phyloP scores from a whole-genome alignment of 768 basidiomycete genomes.

The Rubroboletus pulcherrimus region DNA sequence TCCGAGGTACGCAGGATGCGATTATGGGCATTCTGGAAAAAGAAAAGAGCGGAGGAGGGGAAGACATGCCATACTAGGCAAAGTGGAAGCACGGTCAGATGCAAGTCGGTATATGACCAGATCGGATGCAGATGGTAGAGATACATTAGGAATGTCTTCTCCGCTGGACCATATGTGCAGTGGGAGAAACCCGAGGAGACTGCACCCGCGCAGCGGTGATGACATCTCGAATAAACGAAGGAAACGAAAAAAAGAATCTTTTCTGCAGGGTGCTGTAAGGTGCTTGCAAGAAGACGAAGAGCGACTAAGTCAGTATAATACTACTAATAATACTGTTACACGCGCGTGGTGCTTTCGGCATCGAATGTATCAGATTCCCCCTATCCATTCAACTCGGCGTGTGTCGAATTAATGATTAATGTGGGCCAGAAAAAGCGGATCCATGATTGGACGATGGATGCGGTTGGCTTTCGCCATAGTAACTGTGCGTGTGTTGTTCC shows the following conservation, averaged over 20 bases:
- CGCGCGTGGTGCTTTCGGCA: constrained; percentile 22
- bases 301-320: constrained; percentile 33
- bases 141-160: constrained; percentile 24
- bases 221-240: constrained; percentile 20
- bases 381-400: constrained; percentile 13
- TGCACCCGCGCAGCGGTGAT: constrained; percentile 22
- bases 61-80: constrained; percentile 11
- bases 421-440: constrained; percentile 29
- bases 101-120: constrained; percentile 13
- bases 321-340: constrained; percentile 35
- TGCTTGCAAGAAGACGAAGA: constrained; percentile 29
- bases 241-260: constrained; percentile 17
- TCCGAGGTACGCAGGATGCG: constrained; percentile 7
- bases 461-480: constrained; percentile 29
- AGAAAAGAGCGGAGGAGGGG: constrained; percentile 3
- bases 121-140: constrained; percentile 22
- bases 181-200: constrained; percentile 21
- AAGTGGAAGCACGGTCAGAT: constrained; percentile 12
- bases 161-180: constrained; percentile 17
- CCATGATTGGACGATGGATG: constrained; percentile 27
- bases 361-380: constrained; percentile 18
- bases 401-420: constrained; percentile 25
- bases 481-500: constrained; percentile 27
- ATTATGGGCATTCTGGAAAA: constrained; percentile 7
- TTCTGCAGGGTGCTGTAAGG: constrained; percentile 16